Conservation (phyloP, 129 eudicot genomes). For the Lonicera japonica region DNA sequence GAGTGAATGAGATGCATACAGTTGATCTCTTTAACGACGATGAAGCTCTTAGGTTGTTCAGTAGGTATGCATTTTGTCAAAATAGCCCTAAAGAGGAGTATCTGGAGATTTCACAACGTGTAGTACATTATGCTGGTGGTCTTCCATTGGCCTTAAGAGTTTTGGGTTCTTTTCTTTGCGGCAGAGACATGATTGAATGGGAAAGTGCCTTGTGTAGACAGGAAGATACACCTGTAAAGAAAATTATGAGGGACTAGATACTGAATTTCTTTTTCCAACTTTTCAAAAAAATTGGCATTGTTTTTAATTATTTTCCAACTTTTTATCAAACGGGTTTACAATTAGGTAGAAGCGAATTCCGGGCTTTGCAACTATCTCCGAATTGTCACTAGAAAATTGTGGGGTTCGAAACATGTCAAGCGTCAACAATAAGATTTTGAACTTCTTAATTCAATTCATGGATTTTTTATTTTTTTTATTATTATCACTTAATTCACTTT, state of each 20-base stretch:
- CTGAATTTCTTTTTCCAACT: too few species aligned
- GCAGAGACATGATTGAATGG: slow-evolving; percentile 1
- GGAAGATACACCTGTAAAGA: not conserved
- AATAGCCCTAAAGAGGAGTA: not conserved
- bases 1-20: not conserved
- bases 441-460: too few species aligned
- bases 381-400: not conserved
- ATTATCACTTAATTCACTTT: too few species aligned
- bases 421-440: too few species aligned
- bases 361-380: slow-evolving; percentile 6
- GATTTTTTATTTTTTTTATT: too few species aligned
- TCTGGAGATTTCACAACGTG: not conserved
- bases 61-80: slow-evolving; percentile 12
- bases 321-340: too few species aligned
- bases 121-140: not conserved
- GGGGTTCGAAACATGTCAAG: slow-evolving; percentile 7
- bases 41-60: slow-evolving; percentile 12
- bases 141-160: slow-evolving; percentile 25
- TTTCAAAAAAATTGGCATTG: too few species aligned
- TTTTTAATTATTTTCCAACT: too few species aligned
- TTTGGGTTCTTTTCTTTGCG: slow-evolving; percentile 12
- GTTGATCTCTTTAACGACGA: not conserved
- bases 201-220: not conserved
- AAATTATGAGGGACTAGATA: not conserved
- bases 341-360: too few species aligned